phyloP scores from a whole-genome alignment of 257 asterid genomes.

The Solanum chiquidenum region DNA sequence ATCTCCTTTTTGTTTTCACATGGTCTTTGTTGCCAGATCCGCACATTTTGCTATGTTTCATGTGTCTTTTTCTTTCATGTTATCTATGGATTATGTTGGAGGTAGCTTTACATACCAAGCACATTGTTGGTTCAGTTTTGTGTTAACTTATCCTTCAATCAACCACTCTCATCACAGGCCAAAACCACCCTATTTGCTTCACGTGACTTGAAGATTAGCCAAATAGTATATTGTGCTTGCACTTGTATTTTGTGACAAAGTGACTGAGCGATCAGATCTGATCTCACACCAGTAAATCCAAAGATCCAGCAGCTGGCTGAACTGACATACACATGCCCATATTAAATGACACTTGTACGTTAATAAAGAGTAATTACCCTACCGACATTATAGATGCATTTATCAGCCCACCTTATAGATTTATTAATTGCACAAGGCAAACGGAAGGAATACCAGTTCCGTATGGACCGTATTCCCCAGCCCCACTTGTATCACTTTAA shows the following conservation, averaged over 20 bases:
- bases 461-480: slow-evolving; percentile 30
- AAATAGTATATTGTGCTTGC: neutral
- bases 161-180: neutral
- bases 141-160: neutral
- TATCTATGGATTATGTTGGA: slow-evolving; percentile 3
- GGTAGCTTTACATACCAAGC: neutral
- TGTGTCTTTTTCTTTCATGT: slow-evolving; percentile 12
- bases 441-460: slow-evolving; percentile 15
- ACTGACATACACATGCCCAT: slow-evolving; percentile 14
- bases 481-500: neutral
- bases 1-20: slow-evolving; percentile 24
- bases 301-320: slow-evolving; percentile 6
- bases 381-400: slow-evolving; percentile 20
- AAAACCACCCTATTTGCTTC: neutral
- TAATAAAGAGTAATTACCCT: slow-evolving; percentile 4
- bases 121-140: slow-evolving; percentile 5
- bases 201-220: neutral
- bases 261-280: neutral
- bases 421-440: slow-evolving; percentile 6
- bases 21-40: slow-evolving; percentile 44
- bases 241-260: neutral
- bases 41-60: slow-evolving; percentile 10
- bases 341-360: slow-evolving; percentile 10
- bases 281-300: slow-evolving; percentile 9
- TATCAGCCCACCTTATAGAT: slow-evolving; percentile 23